Evolutionary conservation across 495 filamentous ascomycete genomes (phyloP), one percentile per base, ranked within the genome.

Genomic region (Neurospora sp.): DNA sequence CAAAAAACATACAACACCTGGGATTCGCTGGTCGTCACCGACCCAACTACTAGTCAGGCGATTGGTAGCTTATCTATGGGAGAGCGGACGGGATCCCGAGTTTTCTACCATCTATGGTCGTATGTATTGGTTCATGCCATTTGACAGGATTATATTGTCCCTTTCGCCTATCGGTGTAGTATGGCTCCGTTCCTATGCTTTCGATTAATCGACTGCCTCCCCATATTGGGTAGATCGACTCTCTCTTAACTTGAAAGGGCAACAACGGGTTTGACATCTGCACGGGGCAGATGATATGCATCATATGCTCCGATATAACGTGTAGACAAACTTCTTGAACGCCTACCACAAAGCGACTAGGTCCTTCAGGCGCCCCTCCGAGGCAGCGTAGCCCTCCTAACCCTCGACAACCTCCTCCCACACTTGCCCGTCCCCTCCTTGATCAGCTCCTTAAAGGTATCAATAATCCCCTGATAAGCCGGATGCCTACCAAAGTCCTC

Each of bases 401-500:
- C 23, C 49, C 23, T 62, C 23, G 49, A 62, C 23, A 62, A 62
- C 12, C 49, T 62, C 49, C 5, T 62, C 23, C 23, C 49, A 62
- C 49, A 62, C 49, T 62, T 62, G 1, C 49, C 49, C 49, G 23
- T 31, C 23, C 23, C 23, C 1, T 62, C 49, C 23, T 16, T 31
- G 4, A 62, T 16, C 49, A 62, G 49, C 49, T 72, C 71, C 72
- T 73, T 76, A 38, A 80, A 74, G 1, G 70, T 72, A 20, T 78
- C 69, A 16, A 83, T 54, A 39, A 82, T 75, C 11, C 76, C 79
- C 10, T 79, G 70, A 62, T 81, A 90, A 0, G 89, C 90, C 3
- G 89, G 87, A 81, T 91, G 88, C 82, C 86, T 87, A 4, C 71
- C 80, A 35, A 87, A 85, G 71, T 89, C 83, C 70, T 82, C 83